These are phyloP conservation scores for Talaromyces verruculosus DNA, from an alignment of 2,329 filamentous ascomycete genomes.

Conservation along the genomic window DNA sequence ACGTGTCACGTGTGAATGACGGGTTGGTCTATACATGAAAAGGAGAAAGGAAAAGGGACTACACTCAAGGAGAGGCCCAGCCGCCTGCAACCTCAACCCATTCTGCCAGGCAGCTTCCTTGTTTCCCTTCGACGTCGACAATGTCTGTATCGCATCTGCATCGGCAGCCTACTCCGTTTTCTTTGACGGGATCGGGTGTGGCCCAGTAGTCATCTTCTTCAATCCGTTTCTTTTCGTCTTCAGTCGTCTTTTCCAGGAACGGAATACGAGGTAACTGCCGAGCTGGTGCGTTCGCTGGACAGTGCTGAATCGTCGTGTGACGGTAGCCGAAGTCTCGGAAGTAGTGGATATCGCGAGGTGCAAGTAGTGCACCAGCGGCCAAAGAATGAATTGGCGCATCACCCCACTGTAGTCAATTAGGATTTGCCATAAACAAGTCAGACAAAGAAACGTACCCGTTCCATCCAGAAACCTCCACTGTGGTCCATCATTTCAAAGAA, in stretches of 20 bases:
- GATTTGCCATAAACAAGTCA: constrained; percentile 15
- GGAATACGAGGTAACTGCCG: constrained; percentile 78
- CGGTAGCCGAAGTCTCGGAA: constrained; percentile 98
- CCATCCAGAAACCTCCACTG: constrained; percentile 98
- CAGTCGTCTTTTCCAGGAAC: constrained; percentile 77
- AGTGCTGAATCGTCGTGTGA: constrained; percentile 98
- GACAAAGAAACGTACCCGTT: constrained; percentile 64
- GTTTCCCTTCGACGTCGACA: constrained; percentile 95
- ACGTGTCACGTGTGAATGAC: constrained; percentile 29
- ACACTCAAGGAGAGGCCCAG: constrained; percentile 65
- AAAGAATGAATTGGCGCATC: constrained; percentile 98
- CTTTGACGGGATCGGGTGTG: constrained; percentile 77
- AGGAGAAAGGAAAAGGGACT: background rate
- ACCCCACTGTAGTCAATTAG: constrained; percentile 71
- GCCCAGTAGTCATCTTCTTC: constrained; percentile 98
- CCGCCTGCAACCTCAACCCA: constrained; percentile 98
- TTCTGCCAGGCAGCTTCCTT: constrained; percentile 89
- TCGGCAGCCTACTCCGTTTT: constrained; percentile 94
- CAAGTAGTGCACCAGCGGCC: constrained; percentile 82
- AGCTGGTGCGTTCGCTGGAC: constrained; percentile 88
- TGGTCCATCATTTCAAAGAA: constrained; percentile 99
- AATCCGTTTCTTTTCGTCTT: constrained; percentile 76
- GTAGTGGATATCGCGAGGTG: constrained; percentile 86
- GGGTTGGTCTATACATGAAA: constrained; percentile 32
- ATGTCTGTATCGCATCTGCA: constrained; percentile 98